Evolutionary conservation across 495 filamentous ascomycete genomes (phyloP).

Genomic region (Ramalina peruviana): DNA sequence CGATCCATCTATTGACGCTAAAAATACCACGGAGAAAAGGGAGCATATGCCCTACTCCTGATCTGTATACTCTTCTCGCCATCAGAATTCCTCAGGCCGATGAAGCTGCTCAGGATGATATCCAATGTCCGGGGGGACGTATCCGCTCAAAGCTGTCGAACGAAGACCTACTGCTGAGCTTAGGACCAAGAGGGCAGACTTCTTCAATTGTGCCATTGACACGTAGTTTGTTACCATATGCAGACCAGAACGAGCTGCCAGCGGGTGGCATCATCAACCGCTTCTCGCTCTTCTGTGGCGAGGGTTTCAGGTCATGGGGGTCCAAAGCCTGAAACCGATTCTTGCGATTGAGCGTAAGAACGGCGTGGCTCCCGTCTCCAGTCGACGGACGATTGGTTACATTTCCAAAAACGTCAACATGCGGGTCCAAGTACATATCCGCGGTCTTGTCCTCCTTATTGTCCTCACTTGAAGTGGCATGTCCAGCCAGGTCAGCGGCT

Average conservation of each 20-base stretch:
- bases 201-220: constrained; percentile 50
- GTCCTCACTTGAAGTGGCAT: background rate
- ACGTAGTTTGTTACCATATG: constrained; percentile 49
- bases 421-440: background rate
- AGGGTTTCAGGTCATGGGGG: background rate
- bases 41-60: no score
- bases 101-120: no score
- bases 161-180: background rate
- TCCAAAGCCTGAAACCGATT: background rate
- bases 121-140: background rate
- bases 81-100: no score
- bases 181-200: constrained; percentile 25
- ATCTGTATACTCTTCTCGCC: no score
- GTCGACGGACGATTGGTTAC: background rate
- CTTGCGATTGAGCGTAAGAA: background rate
- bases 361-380: no score
- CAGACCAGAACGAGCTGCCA: constrained; percentile 42
- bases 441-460: background rate
- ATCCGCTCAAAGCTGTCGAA: background rate
- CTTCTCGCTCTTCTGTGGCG: background rate
- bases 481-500: background rate
- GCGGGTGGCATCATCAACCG: constrained; percentile 32
- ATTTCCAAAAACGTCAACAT: background rate
- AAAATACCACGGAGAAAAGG: no score
- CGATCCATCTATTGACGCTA: background rate